Percentiles rank a stretch among this genome's conserved stretches.
Conservation (phyloP, 2,329 filamentous ascomycete genomes). For the Chrysosporium queenslandicum region DNA sequence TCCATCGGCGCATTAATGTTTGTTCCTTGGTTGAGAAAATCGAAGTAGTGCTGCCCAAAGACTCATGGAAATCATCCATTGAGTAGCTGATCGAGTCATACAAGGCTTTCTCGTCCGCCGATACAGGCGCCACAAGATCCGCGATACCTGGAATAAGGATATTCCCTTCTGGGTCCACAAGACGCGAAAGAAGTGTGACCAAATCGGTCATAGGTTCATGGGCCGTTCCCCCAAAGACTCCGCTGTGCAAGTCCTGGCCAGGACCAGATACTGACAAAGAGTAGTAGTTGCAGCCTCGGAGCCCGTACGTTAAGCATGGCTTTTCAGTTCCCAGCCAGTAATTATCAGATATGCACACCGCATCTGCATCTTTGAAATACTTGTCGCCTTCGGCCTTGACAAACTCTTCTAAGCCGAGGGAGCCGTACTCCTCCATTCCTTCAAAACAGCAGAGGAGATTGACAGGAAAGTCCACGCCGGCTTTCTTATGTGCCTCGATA, state of each 20-base stretch:
- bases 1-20: conserved; percentile 93
- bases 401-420: conserved; percentile 89
- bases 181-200: conserved; percentile 64
- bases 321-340: conserved; percentile 99
- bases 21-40: conserved; percentile 82
- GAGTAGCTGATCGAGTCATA: conserved; percentile 88
- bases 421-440: conserved; percentile 99
- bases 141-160: conserved; percentile 90
- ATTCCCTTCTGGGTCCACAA: conserved; percentile 84
- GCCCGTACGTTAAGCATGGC: conserved; percentile 92
- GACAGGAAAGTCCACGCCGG: conserved; percentile 86
- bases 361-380: conserved; percentile 91
- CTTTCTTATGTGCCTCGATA: conserved; percentile 95
- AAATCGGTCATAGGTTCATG: conserved; percentile 99
- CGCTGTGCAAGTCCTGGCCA: conserved; percentile 87
- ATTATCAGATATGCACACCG: conserved; percentile 97
- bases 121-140: conserved; percentile 84
- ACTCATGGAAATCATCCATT: conserved; percentile 91
- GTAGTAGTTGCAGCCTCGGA: conserved; percentile 98
- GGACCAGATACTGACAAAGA: conserved; percentile 82
- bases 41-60: conserved; percentile 75
- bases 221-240: conserved; percentile 90
- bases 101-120: conserved; percentile 73
- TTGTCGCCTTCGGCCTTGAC: conserved; percentile 84
- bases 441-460: conserved; percentile 99